phyloP scores from a whole-genome alignment of 306 rosid species.

The Acacia acuminata region DNA sequence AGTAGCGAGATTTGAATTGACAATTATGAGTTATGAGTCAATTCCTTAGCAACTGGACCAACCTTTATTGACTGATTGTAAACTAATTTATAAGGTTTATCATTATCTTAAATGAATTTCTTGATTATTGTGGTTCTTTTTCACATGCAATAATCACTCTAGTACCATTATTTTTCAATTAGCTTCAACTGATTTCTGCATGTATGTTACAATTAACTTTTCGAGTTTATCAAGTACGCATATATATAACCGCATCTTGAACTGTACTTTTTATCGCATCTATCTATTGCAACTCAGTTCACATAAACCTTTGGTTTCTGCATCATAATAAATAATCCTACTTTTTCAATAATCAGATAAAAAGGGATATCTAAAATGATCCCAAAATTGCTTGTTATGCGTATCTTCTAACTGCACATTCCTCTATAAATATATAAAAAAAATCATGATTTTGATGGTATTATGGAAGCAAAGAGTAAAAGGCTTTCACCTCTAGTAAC shows the following conservation, averaged over 20 bases:
- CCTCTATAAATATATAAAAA: too few relatives aligned
- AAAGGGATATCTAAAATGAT: background rate
- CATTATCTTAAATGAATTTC: background rate
- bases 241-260: too few relatives aligned
- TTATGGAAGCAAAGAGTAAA: constrained; percentile 30
- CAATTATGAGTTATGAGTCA: too few relatives aligned
- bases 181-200: background rate
- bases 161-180: background rate
- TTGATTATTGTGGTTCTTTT: background rate
- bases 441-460: constrained; percentile 42
- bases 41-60: too few relatives aligned
- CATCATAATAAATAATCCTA: background rate
- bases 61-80: too few relatives aligned
- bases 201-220: background rate
- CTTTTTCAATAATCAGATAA: background rate
- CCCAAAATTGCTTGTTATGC: background rate
- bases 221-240: too few relatives aligned
- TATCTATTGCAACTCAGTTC: background rate
- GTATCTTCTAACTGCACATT: background rate
- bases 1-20: too few relatives aligned
- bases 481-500: too few relatives aligned
- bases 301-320: background rate
- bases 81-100: too few relatives aligned
- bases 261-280: background rate
- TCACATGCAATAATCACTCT: background rate